These are phyloP conservation scores for Prosopis cineraria DNA, from an alignment of 306 rosid species.

Conservation along the genomic window DNA sequence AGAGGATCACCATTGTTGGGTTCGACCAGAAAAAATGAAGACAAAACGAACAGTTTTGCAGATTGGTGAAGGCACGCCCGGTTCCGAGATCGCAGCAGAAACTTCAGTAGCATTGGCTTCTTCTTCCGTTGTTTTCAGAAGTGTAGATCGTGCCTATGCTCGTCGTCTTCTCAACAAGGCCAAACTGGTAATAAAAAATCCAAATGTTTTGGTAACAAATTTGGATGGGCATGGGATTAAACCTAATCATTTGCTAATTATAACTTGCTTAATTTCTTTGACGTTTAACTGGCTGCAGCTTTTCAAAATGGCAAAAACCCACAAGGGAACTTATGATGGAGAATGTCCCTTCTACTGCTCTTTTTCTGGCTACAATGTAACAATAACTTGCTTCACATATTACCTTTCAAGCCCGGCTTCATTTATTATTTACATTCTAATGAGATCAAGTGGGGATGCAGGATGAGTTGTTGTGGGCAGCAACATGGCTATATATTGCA, in stretches of 20 bases:
- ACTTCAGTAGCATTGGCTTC: slow-evolving; percentile 91
- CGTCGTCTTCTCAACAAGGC: slow-evolving; percentile 88
- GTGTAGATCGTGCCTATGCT: slow-evolving; percentile 46
- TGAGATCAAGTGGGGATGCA: slow-evolving; percentile 30
- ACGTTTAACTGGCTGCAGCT: slow-evolving; percentile 47
- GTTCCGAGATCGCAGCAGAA: slow-evolving; percentile 90
- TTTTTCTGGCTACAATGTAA: slow-evolving; percentile 78
- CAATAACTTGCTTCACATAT: background rate
- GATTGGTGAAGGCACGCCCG: slow-evolving; percentile 55
- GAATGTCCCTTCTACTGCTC: slow-evolving; percentile 99
- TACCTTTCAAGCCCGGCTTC: background rate
- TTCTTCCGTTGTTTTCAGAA: slow-evolving; percentile 70
- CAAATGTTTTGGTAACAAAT: background rate
- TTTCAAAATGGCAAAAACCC: slow-evolving; percentile 57
- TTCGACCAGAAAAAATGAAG: slow-evolving; percentile 76
- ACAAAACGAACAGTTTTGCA: slow-evolving; percentile 65
- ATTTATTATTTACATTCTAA: background rate
- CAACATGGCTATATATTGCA: slow-evolving; percentile 80
- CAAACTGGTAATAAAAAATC: slow-evolving; percentile 48
- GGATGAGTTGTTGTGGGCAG: slow-evolving; percentile 97
- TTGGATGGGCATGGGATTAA: background rate
- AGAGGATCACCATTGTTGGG: slow-evolving; percentile 82
- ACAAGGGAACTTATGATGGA: slow-evolving; percentile 90
- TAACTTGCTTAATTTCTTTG: no score
- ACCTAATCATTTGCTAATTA: no score